Conservation (phyloP, 2,329 filamentous ascomycete species). For the Diplodia intermedia region DNA sequence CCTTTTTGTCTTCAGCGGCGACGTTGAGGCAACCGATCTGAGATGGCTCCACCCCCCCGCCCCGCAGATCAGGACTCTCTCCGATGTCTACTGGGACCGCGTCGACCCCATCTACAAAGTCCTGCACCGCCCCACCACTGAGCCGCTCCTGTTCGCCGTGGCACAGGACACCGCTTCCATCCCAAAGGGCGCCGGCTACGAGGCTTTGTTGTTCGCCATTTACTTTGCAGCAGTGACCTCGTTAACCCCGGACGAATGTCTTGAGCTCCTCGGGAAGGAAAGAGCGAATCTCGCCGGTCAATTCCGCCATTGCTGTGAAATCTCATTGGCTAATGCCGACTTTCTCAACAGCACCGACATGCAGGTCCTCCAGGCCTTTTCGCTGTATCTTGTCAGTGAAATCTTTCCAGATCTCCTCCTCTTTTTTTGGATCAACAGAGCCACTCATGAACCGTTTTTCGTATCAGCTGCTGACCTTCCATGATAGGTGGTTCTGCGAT, state of each 20-base stretch:
- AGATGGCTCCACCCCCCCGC: slow-evolving; percentile 65
- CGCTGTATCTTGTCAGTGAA: slow-evolving; percentile 67
- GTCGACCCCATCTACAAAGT: slow-evolving; percentile 77
- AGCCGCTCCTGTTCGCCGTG: slow-evolving; percentile 46
- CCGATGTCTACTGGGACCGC: slow-evolving; percentile 76
- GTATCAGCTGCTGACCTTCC: not conserved
- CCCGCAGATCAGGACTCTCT: slow-evolving; percentile 71
- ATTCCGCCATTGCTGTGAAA: slow-evolving; percentile 29
- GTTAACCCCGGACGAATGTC: slow-evolving; percentile 63
- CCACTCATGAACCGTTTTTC: not conserved
- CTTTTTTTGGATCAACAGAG: not conserved
- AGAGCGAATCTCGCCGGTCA: slow-evolving; percentile 11
- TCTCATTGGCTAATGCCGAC: slow-evolving; percentile 68
- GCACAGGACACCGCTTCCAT: slow-evolving; percentile 53
- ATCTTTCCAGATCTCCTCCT: not conserved
- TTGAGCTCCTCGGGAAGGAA: slow-evolving; percentile 60
- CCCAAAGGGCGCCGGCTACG: slow-evolving; percentile 66
- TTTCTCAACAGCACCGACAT: slow-evolving; percentile 72
- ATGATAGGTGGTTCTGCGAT: slow-evolving; percentile 52
- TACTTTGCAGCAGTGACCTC: slow-evolving; percentile 51
- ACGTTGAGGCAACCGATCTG: slow-evolving; percentile 34
- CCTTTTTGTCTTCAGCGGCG: slow-evolving; percentile 36
- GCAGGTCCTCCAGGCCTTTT: slow-evolving; percentile 70
- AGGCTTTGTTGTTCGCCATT: slow-evolving; percentile 55
- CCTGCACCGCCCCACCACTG: slow-evolving; percentile 73